Conservation (phyloP, 257 asterid species). For the Solanum gandarillasii region DNA sequence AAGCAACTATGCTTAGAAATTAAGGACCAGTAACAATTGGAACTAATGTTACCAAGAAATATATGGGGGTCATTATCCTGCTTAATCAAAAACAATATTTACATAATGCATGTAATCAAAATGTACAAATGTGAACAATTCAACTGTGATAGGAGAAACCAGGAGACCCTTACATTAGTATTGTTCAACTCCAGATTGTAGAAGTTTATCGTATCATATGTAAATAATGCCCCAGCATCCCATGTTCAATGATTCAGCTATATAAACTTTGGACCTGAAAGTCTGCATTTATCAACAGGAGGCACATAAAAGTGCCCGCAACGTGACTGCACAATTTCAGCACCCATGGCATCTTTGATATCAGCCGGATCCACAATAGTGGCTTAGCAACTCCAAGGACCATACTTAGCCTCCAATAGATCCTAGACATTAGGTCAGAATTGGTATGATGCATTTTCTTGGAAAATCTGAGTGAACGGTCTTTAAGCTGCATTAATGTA, state of each 20-base stretch:
- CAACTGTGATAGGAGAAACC: background rate
- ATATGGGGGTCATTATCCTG: background rate
- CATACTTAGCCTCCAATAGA: slow-evolving; percentile 60
- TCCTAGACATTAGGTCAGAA: slow-evolving; percentile 74
- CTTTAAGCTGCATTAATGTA: slow-evolving; percentile 63
- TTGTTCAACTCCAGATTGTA: slow-evolving; percentile 68
- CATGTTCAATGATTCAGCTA: slow-evolving; percentile 59
- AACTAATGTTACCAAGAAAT: background rate
- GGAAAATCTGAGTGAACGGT: slow-evolving; percentile 42
- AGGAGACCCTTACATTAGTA: slow-evolving; percentile 52
- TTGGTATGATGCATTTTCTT: slow-evolving; percentile 65
- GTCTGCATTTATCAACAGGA: slow-evolving; percentile 45
- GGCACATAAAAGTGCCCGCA: slow-evolving; percentile 57
- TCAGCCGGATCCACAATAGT: slow-evolving; percentile 35
- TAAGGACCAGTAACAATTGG: background rate
- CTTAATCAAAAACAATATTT: background rate
- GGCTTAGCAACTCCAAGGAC: slow-evolving; percentile 78
- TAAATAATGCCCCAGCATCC: slow-evolving; percentile 86
- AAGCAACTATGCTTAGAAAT: background rate
- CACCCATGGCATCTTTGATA: background rate
- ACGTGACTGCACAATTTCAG: slow-evolving; percentile 24
- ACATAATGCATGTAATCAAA: background rate
- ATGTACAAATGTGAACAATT: background rate
- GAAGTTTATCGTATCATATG: slow-evolving; percentile 45
- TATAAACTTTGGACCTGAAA: slow-evolving; percentile 73